These are phyloP conservation scores for Leishmania guyanensis DNA, from an alignment of 208 protist genomes.

Conservation along the genomic window DNA sequence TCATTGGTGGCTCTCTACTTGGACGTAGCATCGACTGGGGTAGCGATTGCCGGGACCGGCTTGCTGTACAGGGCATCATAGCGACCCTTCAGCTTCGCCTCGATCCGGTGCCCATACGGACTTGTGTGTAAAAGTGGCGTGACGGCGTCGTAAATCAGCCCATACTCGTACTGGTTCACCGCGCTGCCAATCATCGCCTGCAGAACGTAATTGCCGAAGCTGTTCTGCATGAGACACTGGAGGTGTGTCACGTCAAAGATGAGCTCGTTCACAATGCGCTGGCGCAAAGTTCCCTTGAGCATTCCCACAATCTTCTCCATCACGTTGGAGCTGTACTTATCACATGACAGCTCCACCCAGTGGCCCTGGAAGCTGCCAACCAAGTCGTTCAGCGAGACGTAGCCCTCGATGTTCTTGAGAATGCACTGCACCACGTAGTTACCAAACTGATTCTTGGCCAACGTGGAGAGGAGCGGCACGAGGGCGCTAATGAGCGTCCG, in stretches of 20 bases:
- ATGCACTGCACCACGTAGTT: slow-evolving; percentile 92
- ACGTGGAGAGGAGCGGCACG: slow-evolving; percentile 50
- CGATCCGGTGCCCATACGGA: slow-evolving; percentile 79
- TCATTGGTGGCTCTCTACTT: background rate
- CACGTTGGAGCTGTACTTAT: slow-evolving; percentile 92
- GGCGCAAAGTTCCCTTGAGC: slow-evolving; percentile 38
- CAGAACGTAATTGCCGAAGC: slow-evolving; percentile 89
- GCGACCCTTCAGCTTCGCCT: slow-evolving; percentile 51
- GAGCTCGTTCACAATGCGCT: slow-evolving; percentile 62
- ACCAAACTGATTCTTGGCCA: slow-evolving; percentile 83
- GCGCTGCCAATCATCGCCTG: slow-evolving; percentile 76
- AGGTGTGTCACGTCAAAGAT: slow-evolving; percentile 59
- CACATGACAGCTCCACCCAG: slow-evolving; percentile 69
- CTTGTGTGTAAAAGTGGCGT: slow-evolving; percentile 56
- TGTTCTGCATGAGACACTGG: slow-evolving; percentile 72
- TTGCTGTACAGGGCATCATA: slow-evolving; percentile 26
- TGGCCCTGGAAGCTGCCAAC: slow-evolving; percentile 54
- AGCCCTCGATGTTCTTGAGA: slow-evolving; percentile 65
- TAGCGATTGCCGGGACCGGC: background rate
- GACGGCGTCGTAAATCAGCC: slow-evolving; percentile 44
- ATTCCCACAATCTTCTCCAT: slow-evolving; percentile 80
- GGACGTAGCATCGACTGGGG: background rate
- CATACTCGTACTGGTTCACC: slow-evolving; percentile 53
- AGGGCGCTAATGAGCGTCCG: slow-evolving; percentile 53
- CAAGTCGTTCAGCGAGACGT: slow-evolving; percentile 38